These are phyloP conservation scores for Tilletia horrida DNA, from an alignment of 1,284 basidiomycete species.

Conservation along the genomic window DNA sequence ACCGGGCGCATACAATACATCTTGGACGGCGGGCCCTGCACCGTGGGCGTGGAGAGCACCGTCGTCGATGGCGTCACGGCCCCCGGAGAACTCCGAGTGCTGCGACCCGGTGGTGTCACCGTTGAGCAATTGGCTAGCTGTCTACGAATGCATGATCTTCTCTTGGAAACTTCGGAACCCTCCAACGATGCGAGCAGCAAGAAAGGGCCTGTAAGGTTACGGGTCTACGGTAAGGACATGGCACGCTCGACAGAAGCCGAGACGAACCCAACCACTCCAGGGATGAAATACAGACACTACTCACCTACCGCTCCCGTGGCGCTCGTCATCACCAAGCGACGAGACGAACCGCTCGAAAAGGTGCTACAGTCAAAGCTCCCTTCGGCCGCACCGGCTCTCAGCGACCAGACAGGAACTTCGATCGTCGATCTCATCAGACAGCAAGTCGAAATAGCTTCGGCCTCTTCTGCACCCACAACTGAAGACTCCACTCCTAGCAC, in stretches of 20 bases:
- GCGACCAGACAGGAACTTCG: neutral
- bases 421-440: neutral
- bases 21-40: conserved; percentile 86
- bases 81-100: conserved; percentile 69
- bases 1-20: conserved; percentile 65
- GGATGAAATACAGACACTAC: conserved; percentile 99
- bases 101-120: conserved; percentile 88
- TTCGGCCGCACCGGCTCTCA: conserved; percentile 13
- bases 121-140: conserved; percentile 66
- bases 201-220: neutral
- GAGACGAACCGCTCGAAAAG: neutral
- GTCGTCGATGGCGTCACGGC: conserved; percentile 72
- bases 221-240: conserved; percentile 51
- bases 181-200: neutral
- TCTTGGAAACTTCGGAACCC: neutral
- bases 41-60: conserved; percentile 89
- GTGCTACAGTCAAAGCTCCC: neutral
- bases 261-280: conserved; percentile 78
- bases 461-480: neutral
- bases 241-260: conserved; percentile 35
- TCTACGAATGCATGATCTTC: conserved; percentile 26
- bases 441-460: neutral
- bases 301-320: conserved; percentile 63
- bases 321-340: conserved; percentile 24
- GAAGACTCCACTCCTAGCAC: neutral